A percentile compares a stretch with the other conserved stretches of the same genome.
Evolutionary conservation across 2,329 filamentous ascomycete genomes (phyloP).

Genomic region (Furcasterigmium sp.): DNA sequence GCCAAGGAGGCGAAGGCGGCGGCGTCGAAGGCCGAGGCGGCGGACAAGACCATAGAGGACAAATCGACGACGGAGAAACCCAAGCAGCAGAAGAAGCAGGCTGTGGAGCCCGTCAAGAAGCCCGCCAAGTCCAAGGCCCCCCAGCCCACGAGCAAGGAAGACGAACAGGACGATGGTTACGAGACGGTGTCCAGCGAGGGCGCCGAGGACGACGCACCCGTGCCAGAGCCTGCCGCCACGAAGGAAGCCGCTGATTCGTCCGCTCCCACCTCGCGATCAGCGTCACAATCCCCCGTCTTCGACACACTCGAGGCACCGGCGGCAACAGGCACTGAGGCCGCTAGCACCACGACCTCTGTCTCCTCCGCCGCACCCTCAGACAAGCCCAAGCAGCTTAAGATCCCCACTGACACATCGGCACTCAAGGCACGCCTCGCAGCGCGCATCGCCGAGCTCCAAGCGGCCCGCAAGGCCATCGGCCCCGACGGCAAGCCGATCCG

Average conservation of each 20-base stretch:
- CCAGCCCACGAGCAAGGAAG: constrained; percentile 3
- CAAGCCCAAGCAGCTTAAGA: constrained; percentile 60
- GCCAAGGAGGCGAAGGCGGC: constrained; percentile 15
- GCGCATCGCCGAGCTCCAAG: constrained; percentile 79
- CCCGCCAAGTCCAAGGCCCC: constrained; percentile 3
- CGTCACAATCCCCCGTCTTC: constrained; percentile 55
- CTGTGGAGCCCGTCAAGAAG: constrained; percentile 21
- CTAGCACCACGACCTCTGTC: constrained; percentile 59
- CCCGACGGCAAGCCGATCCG: constrained; percentile 75
- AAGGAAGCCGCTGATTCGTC: constrained; percentile 31
- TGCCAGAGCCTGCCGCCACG: constrained; percentile 36
- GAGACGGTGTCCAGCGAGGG: constrained; percentile 9
- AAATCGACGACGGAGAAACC: constrained; percentile 43
- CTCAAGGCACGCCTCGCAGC: constrained; percentile 75
- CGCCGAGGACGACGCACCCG: constrained; percentile 11
- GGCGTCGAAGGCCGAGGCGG: constrained; percentile 37
- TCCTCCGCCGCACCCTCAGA: constrained; percentile 60
- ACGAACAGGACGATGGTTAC: constrained; percentile 10
- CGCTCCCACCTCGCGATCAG: constrained; percentile 37
- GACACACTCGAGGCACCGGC: constrained; percentile 44
- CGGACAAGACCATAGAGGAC: constrained; percentile 58
- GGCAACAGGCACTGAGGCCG: constrained; percentile 35
- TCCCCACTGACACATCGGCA: constrained; percentile 66
- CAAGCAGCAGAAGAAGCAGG: constrained; percentile 29
- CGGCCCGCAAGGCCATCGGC: constrained; percentile 81